Evolutionary conservation across 768 basidiomycete genomes (phyloP).

Genomic region (Mycena maculata): DNA sequence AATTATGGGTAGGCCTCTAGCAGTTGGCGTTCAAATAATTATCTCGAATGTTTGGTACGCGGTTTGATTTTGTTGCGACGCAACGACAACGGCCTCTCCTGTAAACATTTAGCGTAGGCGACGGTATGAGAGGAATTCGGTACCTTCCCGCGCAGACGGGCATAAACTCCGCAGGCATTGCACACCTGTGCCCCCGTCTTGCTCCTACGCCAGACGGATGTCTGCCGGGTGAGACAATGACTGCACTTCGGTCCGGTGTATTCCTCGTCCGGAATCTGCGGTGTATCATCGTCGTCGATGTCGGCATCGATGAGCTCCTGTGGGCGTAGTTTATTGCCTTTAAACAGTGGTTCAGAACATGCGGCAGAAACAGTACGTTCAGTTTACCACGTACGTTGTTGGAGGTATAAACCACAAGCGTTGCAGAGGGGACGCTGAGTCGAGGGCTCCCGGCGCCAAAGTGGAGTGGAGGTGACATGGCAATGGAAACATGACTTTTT

Average conservation of each 20-base stretch:
- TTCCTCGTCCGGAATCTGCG: not conserved
- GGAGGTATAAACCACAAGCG: constrained; percentile 25
- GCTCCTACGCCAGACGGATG: constrained; percentile 19
- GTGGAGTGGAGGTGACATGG: not conserved
- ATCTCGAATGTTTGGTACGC: constrained; percentile 5
- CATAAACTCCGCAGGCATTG: constrained; percentile 26
- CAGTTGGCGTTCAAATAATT: too few relatives aligned
- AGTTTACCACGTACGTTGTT: too few relatives aligned
- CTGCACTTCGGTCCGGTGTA: constrained; percentile 11
- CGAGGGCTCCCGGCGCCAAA: constrained; percentile 10
- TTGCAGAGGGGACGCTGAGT: constrained; percentile 17
- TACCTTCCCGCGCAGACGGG: constrained; percentile 4
- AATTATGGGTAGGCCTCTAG: too few relatives aligned
- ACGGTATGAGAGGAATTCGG: too few relatives aligned
- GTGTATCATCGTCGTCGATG: not conserved
- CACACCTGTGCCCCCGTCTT: constrained; percentile 18
- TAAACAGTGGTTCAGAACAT: too few relatives aligned
- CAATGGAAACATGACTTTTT: constrained; percentile 13
- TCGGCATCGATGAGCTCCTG: constrained; percentile 18
- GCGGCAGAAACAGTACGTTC: too few relatives aligned
- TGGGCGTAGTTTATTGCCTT: constrained; percentile 16
- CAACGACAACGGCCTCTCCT: constrained; percentile 13
- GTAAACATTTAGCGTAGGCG: too few relatives aligned
- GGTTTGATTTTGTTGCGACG: constrained; percentile 9
- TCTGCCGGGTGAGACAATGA: constrained; percentile 15